phyloP scores from a whole-genome alignment of 2,329 filamentous ascomycete species.

The Sphaceloma murrayae region DNA sequence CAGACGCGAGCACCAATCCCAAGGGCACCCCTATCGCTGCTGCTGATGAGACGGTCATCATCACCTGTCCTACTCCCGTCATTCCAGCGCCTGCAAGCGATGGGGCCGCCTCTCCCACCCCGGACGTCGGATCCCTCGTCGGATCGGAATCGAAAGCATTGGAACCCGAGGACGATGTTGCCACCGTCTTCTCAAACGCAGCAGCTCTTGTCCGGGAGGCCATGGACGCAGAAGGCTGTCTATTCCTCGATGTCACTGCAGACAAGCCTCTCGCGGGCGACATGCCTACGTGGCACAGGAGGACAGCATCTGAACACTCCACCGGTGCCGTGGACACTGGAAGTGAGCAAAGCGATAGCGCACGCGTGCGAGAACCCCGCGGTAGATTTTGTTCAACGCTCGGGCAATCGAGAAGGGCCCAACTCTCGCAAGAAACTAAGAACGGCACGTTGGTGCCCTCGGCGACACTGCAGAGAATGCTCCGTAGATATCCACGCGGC shows the following conservation, averaged over 20 bases:
- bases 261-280: no score
- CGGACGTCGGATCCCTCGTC: no score
- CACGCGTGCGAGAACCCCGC: not conserved
- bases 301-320: constrained; percentile 1
- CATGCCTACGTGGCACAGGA: no score
- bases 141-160: no score
- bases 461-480: constrained; percentile 19
- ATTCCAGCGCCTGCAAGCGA: not conserved
- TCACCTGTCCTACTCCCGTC: not conserved
- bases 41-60: not conserved
- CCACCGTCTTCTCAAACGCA: constrained; percentile 34
- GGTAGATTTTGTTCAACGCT: no score
- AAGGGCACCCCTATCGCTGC: no score
- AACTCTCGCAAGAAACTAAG: no score
- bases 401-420: no score
- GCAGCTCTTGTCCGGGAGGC: constrained; percentile 38
- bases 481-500: constrained; percentile 28
- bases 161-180: constrained; percentile 22
- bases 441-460: no score
- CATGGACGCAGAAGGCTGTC: constrained; percentile 37
- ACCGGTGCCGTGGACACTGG: constrained; percentile 4
- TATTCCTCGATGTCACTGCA: constrained; percentile 31
- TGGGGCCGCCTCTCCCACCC: no score
- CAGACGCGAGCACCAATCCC: no score
- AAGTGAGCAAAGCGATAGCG: not conserved